Conservation (phyloP, 371 early-diverging fungal genomes). For the Mucor ambiguus region DNA sequence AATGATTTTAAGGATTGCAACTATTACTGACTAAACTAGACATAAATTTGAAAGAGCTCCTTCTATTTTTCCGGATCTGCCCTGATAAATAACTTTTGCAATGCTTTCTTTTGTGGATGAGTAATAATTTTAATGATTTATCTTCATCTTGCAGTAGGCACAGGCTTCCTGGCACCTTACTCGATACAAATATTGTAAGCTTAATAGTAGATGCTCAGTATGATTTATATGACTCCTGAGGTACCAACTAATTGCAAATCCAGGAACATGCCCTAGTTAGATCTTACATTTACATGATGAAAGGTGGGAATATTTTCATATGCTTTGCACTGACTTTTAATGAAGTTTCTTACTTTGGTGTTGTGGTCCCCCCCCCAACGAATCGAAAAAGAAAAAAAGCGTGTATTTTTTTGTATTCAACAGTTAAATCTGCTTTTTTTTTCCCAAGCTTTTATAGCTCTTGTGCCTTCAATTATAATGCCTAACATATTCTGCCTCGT, state of each 20-base stretch:
- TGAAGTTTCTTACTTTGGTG: not conserved
- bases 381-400: not conserved
- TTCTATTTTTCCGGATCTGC: not conserved
- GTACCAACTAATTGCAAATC: not conserved
- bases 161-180: not conserved
- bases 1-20: not conserved
- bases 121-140: not conserved
- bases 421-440: not conserved
- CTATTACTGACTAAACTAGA: not conserved
- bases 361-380: not conserved
- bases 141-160: not conserved
- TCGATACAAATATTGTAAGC: not conserved
- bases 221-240: not conserved
- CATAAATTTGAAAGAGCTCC: not conserved
- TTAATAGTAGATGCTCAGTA: not conserved
- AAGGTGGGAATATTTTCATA: conserved; percentile 13
- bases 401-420: conserved; percentile 4
- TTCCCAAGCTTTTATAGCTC: not conserved
- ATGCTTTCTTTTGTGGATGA: not conserved
- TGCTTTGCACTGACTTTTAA: conserved; percentile 7
- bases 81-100: not conserved
- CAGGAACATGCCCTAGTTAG: not conserved
- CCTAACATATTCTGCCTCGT: not conserved
- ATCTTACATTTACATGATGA: not conserved
- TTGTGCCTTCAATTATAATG: not conserved